phyloP scores from a whole-genome alignment of 345 rosid genomes.

The Arabidopsis thaliana region DNA sequence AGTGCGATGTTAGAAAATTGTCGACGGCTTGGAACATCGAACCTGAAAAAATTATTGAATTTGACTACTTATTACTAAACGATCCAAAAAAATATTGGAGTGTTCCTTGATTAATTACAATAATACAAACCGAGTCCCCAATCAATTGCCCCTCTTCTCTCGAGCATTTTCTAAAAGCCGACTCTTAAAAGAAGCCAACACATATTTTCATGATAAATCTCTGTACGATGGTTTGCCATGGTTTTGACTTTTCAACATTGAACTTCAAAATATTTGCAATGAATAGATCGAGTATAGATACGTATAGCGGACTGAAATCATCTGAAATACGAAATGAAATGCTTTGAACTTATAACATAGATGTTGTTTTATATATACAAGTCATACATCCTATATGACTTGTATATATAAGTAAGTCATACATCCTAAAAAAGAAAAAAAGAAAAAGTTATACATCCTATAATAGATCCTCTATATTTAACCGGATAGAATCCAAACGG shows the following conservation, averaged over 20 bases:
- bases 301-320: too few relatives aligned
- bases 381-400: not conserved
- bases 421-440: not conserved
- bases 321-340: too few relatives aligned
- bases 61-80: conserved; percentile 1
- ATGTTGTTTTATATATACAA: not conserved
- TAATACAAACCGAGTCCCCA: conserved; percentile 17
- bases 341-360: too few relatives aligned
- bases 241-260: conserved; percentile 1
- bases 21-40: conserved; percentile 15
- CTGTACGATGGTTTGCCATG: not conserved
- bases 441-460: not conserved
- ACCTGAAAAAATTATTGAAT: not conserved
- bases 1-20: not conserved
- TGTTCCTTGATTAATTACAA: conserved; percentile 16
- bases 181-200: not conserved
- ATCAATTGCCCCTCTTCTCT: not conserved
- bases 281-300: not conserved
- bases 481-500: too few relatives aligned
- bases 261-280: not conserved
- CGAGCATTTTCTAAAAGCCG: conserved; percentile 16
- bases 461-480: too few relatives aligned
- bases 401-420: not conserved
- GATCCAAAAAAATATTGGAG: conserved; percentile 16
- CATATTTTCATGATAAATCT: not conserved